phyloP scores from a whole-genome alignment of 495 filamentous ascomycete genomes.

The Peziza echinospora region DNA sequence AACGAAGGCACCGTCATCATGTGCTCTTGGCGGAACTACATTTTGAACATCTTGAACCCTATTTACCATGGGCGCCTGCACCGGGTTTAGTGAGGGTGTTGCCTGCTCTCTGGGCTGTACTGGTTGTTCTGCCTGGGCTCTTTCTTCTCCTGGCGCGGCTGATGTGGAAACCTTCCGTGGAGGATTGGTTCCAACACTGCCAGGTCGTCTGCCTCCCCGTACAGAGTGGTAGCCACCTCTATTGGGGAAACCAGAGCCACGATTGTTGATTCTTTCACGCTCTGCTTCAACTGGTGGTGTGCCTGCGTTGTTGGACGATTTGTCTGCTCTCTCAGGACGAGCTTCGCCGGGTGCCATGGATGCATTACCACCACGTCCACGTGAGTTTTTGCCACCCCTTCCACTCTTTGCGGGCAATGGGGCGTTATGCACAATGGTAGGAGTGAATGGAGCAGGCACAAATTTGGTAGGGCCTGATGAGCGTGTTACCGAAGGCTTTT shows the following conservation, averaged over 20 bases:
- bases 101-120: background rate
- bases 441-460: conserved; percentile 15
- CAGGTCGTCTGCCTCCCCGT: conserved; percentile 7
- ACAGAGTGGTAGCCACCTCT: conserved; percentile 8
- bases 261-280: conserved; percentile 1
- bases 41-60: background rate
- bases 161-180: background rate
- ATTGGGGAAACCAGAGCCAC: conserved; percentile 2
- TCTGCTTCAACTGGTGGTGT: background rate
- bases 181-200: background rate
- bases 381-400: conserved; percentile 45
- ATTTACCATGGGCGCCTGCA: background rate
- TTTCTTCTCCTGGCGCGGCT: background rate
- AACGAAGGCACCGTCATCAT: conserved; percentile 5
- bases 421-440: conserved; percentile 8
- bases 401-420: conserved; percentile 24
- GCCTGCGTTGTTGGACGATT: background rate
- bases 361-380: background rate
- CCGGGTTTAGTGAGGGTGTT: background rate
- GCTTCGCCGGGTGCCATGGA: background rate
- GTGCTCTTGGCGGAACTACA: background rate
- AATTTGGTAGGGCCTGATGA: conserved; percentile 21
- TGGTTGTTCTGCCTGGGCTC: background rate
- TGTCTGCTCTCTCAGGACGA: background rate
- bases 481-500: conserved; percentile 8